phyloP scores from a whole-genome alignment of 805 yeast genomes.

The Sungouiella thailandica region DNA sequence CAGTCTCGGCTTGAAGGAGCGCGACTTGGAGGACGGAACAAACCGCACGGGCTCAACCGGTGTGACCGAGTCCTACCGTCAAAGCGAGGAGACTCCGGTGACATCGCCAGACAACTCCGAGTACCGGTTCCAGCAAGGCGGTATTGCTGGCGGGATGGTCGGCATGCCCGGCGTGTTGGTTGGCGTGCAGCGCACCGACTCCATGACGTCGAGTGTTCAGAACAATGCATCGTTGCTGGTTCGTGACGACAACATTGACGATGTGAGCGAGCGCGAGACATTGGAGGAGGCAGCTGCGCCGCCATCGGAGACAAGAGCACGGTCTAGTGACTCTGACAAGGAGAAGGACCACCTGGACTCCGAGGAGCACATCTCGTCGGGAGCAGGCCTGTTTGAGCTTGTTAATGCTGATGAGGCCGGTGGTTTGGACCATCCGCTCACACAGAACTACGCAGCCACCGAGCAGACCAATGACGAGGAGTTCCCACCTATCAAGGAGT shows the following conservation, averaged over 20 bases:
- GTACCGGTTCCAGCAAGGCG: slow-evolving; percentile 36
- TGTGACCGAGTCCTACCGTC: slow-evolving; percentile 22
- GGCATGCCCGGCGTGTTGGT: slow-evolving; percentile 42
- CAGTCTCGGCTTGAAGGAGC: no score
- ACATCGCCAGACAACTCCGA: slow-evolving; percentile 48
- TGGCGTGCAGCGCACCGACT: slow-evolving; percentile 61
- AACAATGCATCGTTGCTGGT: slow-evolving; percentile 90
- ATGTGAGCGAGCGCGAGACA: slow-evolving; percentile 39
- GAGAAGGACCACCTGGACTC: slow-evolving; percentile 15
- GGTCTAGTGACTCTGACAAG: slow-evolving; percentile 1
- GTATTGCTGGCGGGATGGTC: slow-evolving; percentile 35
- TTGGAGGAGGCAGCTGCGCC: slow-evolving; percentile 17
- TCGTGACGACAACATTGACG: slow-evolving; percentile 60
- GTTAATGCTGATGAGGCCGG: slow-evolving; percentile 48
- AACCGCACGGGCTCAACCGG: no score
- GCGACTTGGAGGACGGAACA: no score
- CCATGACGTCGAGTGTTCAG: slow-evolving; percentile 84
- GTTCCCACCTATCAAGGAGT: slow-evolving; percentile 59
- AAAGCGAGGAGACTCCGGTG: slow-evolving; percentile 40
- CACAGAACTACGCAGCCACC: slow-evolving; percentile 3
- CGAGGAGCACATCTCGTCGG: slow-evolving; percentile 39
- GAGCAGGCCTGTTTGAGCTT: slow-evolving; percentile 50
- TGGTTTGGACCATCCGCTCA: slow-evolving; percentile 10
- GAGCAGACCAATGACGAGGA: slow-evolving; percentile 34
- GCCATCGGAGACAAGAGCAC: no score